Base-by-base conservation (phyloP, 805 yeast species). In the Saturnispora saitoi region DNA sequence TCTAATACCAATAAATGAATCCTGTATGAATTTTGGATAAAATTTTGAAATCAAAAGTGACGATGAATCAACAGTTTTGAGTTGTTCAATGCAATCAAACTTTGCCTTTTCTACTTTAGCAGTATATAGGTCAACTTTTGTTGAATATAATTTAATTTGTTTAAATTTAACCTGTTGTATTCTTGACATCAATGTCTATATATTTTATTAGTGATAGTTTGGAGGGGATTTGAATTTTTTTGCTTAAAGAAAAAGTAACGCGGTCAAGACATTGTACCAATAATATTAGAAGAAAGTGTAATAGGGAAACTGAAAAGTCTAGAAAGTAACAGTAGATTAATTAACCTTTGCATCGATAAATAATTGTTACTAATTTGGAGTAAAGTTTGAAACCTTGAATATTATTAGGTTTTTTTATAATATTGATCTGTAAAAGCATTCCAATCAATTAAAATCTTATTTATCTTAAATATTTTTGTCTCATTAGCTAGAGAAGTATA, bases 11-110 rank as follows among this genome's bases (percentile, higher is more conserved):
- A 82, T 51, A 54, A 74, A 83, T 1, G 81, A 73, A 56, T 80
- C 79, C 53, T 81, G 70, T 1, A 82, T 74, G 10, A 79, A 80
- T 32, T 68, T 70, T 2, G 95, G 95, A 28, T 84, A 68, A 58
- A 86, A 83, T 43, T 83, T 83, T 2, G 84, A 76, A 22, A 86
- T 65, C 15, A 86, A 63, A 49, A 75, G 75, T 1, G 90, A 77
- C 9, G 87, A 81, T 15, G 82, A 65, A 62, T 85, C 93, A 49
- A 62, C 68, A 26, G 62, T 66, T 54, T 67, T 72, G 7, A 82
- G 62, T 37, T 71, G 62, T 10, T 68, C 67, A 43, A 63, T 58
- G 51, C 82, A 72, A 53, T 77, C 76, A 48, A 67, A 71, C 20
- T 71, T 63, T 11, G 73, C 66, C n/a, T 66, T 61, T 19, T 55